Evolutionary conservation across 2,329 filamentous ascomycete species (phyloP), one percentile per base, ranked within the genome.

Genomic region (Aureobasidium sp.): DNA sequence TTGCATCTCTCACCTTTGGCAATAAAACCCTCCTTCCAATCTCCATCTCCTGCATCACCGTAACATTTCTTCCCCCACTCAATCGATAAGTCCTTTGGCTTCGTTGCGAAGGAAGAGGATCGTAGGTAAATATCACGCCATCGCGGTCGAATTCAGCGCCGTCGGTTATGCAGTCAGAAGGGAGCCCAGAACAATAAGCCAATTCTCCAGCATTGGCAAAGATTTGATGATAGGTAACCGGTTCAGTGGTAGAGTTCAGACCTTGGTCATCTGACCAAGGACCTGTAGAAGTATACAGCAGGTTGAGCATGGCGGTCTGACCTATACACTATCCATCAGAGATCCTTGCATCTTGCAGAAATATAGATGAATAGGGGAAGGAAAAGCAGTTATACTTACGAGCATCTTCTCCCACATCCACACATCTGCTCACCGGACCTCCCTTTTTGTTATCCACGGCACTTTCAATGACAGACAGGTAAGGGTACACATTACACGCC

Each of bases 341-440:
- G 7, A n/a, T 9, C 6, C 3, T 14, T 17, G 12, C 4, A 29
- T 27, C 22, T 45, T 45, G 8, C 8, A 14, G 12, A 44, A 25
- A 9, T 20, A 37, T n/a, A 8, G 15, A 29, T 29, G 3, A 17
- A 17, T n/a, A 14, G 25, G 3, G 6, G 20, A 20, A 20, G 6
- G 7, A 3, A 7, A 12, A 2, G 9, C 22, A 34, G n/a, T 29
- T 1, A 17, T 1, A 56, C 52, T 56, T 4, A 56, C 52, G 22
- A 56, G 37, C 17, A 56, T 56, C 25, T 22, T 56, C 29, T 11
- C 39, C 52, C n/a, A 3, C 15, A 34, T 34, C n/a, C 25, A 56
- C 52, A 56, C 52, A 56, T 15, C 52, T 56, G 12, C 36, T 56
- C 17, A 56, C 52, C 15, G 52, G 52, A 15, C 29, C 25, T n/a